phyloP scores from a whole-genome alignment of 2,329 filamentous ascomycete genomes.

The Microascus cirrosus region DNA sequence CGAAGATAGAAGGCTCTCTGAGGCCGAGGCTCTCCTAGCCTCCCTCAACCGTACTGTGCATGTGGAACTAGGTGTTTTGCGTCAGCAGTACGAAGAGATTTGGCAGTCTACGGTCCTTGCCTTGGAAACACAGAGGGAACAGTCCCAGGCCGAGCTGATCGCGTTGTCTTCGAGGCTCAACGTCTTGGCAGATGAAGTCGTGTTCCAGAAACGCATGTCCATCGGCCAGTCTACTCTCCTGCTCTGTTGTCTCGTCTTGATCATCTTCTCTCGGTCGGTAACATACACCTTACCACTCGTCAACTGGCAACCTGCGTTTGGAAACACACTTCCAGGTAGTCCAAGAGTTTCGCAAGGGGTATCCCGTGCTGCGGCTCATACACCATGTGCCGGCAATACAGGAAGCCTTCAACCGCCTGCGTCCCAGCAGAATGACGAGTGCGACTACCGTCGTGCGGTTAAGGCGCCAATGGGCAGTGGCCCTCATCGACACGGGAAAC shows the following conservation, averaged over 20 bases:
- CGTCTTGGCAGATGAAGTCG: conserved; percentile 85
- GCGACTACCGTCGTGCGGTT: neutral
- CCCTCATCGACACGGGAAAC: neutral
- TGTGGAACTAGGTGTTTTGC: conserved; percentile 64
- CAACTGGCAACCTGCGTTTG: neutral
- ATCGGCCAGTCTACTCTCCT: conserved; percentile 85
- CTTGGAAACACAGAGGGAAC: conserved; percentile 77
- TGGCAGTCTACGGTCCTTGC: conserved; percentile 95
- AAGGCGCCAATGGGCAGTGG: neutral
- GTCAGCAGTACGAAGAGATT: conserved; percentile 85
- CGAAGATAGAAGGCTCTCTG: conserved; percentile 77
- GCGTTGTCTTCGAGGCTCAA: conserved; percentile 73
- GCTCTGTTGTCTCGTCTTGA: conserved; percentile 74
- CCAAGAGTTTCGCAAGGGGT: neutral
- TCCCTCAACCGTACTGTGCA: conserved; percentile 82
- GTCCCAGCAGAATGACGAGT: neutral
- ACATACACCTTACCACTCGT: neutral
- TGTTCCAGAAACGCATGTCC: conserved; percentile 80
- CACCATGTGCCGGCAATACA: neutral
- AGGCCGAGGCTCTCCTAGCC: conserved; percentile 71
- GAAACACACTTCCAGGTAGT: neutral
- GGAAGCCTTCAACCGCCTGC: neutral
- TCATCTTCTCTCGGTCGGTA: conserved; percentile 59
- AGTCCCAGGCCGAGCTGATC: conserved; percentile 71
- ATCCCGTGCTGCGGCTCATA: neutral